Base-by-base conservation (phyloP, 352 stramenopile species). In the Phytopythium cucurbitacearum region DNA sequence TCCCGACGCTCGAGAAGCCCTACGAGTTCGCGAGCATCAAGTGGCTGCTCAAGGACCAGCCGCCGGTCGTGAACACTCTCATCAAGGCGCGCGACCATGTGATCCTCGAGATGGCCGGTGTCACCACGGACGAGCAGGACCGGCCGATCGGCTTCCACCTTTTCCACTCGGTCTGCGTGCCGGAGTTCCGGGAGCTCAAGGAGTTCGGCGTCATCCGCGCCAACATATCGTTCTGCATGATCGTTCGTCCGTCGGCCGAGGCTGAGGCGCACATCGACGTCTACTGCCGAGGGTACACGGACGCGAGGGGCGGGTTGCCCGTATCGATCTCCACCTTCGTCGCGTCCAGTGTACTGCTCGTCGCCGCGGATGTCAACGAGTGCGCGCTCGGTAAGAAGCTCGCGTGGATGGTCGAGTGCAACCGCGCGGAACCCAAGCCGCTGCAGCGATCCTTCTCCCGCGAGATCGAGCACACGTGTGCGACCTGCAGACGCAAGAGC, bases 371-470 rank as follows among this genome's bases (percentile, higher is more conserved):
- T 40, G 38, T 52, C 10, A 48, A 60, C 33, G 45, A 62, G 3
- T 63, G 49, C 42, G 51, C 56, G 11, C 46, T 56, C 28, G 40
- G 47, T 21, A 65, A 65, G 56, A 68, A 68, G 49, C 46, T 65
- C 46, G 49, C 55, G 40, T 68, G 61, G 61, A 36, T 56, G n/a
- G 21, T 33, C 33, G 28, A 48, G 51, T 12, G 40, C n/a, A 56
- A 56, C 15, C 34, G 15, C 5, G 51, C 40, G 12, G 16, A 56
- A 40, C 51, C 40, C 8, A 53, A 53, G 37, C 48, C 48, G 34
- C 48, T 53, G 35, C n/a, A 44, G 36, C 48, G 48, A 3, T 53
- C 48, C 9, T 38, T 37, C 12, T 53, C 48, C 3, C 15, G 48
- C 6, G 13, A 34, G 3, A 44, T 11, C 21, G 33, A 36, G 32